phyloP scores from a whole-genome alignment of 768 basidiomycete species.

The Ramaria sp. region DNA sequence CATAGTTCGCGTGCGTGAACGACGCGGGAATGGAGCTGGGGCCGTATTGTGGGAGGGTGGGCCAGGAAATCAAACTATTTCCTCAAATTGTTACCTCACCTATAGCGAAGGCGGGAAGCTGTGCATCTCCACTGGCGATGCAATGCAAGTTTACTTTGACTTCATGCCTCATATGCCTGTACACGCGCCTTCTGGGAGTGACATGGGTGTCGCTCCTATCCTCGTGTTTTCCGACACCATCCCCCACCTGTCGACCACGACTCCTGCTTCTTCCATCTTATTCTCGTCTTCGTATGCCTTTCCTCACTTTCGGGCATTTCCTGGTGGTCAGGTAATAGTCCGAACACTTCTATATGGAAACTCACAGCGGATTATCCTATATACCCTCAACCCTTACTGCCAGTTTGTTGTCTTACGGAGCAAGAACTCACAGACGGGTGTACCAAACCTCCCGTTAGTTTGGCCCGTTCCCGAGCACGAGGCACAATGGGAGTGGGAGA shows the following conservation, averaged over 20 bases:
- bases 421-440: background rate
- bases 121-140: conserved; percentile 4
- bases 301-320: background rate
- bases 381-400: conserved; percentile 12
- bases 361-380: conserved; percentile 7
- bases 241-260: conserved; percentile 11
- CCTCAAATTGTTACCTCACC: background rate
- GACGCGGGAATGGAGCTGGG: background rate
- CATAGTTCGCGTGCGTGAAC: conserved; percentile 9
- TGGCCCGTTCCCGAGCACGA: conserved; percentile 9
- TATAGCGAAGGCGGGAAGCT: conserved; percentile 11
- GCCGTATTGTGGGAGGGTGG: conserved; percentile 2
- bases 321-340: conserved; percentile 6
- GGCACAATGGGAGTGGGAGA: conserved; percentile 10
- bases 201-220: background rate
- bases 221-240: conserved; percentile 10
- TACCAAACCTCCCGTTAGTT: conserved; percentile 6
- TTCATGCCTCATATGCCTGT: conserved; percentile 11
- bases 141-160: conserved; percentile 7
- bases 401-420: conserved; percentile 13
- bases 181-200: background rate
- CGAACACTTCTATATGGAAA: conserved; percentile 7
- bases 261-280: conserved; percentile 7
- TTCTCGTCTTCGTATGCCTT: conserved; percentile 12
- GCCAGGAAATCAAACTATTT: background rate